Evolutionary conservation across 345 rosid genomes (phyloP).

Genomic region (Jatropha curcas): DNA sequence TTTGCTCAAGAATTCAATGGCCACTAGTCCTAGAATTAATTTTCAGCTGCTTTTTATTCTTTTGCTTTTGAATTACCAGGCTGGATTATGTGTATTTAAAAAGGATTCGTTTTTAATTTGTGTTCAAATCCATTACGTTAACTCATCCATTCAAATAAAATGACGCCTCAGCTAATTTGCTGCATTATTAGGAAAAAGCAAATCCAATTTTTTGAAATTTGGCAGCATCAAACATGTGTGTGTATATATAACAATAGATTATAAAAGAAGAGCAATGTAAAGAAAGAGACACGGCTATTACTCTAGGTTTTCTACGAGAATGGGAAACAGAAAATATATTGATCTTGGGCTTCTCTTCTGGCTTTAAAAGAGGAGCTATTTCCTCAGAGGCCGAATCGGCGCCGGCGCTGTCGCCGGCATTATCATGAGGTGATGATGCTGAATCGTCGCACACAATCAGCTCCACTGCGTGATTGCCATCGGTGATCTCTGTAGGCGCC

Average conservation of each 20-base stretch:
- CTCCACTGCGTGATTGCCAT: constrained; percentile 56
- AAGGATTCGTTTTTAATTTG: no score
- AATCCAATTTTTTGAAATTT: no score
- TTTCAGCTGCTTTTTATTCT: no score
- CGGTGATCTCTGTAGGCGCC: constrained; percentile 35
- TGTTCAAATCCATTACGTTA: no score
- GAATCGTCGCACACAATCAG: constrained; percentile 53
- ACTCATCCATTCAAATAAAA: no score
- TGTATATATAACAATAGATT: not conserved
- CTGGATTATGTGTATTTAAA: no score
- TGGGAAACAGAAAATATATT: constrained; percentile 72
- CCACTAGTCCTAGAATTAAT: no score
- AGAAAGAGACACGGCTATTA: constrained; percentile 19
- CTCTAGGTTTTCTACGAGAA: constrained; percentile 70
- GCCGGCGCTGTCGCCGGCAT: constrained; percentile 1
- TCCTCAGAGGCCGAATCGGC: constrained; percentile 48
- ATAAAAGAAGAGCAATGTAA: not conserved
- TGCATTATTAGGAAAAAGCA: no score
- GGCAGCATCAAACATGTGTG: no score
- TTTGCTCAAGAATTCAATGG: not conserved
- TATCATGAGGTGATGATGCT: constrained; percentile 30
- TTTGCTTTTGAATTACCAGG: not conserved
- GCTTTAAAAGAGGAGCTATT: constrained; percentile 63
- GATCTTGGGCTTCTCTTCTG: constrained; percentile 63
- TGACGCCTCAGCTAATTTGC: no score